phyloP scores from a whole-genome alignment of 768 basidiomycete species.

The Suillus brevipes region DNA sequence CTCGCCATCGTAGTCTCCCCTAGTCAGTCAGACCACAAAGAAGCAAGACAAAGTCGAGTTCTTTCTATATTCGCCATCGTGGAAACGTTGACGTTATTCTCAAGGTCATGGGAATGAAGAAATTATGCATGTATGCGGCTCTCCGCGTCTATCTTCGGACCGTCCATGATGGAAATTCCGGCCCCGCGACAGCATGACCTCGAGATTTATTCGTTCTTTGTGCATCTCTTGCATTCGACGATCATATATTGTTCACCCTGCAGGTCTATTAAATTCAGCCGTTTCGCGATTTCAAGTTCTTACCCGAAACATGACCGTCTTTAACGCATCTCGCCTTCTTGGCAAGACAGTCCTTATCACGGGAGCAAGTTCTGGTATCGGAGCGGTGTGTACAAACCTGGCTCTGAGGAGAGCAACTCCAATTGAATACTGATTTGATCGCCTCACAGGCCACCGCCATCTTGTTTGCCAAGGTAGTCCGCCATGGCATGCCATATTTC shows the following conservation, averaged over 20 bases:
- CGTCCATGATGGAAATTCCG: constrained; percentile 7
- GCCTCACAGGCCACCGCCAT: constrained; percentile 72
- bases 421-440: constrained; percentile 2
- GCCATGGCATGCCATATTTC: neutral
- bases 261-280: constrained; percentile 4
- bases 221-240: neutral
- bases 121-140: constrained; percentile 1
- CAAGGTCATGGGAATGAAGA: constrained; percentile 12
- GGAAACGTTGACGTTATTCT: constrained; percentile 4
- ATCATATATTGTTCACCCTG: constrained; percentile 1
- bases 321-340: constrained; percentile 76
- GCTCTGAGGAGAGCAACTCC: constrained; percentile 1
- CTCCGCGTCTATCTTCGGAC: constrained; percentile 12
- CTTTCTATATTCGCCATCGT: constrained; percentile 1
- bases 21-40: too few species aligned
- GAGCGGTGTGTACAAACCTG: constrained; percentile 60
- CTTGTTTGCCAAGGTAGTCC: constrained; percentile 78
- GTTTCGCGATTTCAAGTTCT: neutral
- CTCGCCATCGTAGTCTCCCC: constrained; percentile 7
- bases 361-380: constrained; percentile 88
- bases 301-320: constrained; percentile 62
- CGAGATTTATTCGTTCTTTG: constrained; percentile 6
- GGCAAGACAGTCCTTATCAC: constrained; percentile 88
- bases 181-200: neutral
- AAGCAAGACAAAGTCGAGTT: too few species aligned